Percentiles rank a stretch among this genome's conserved stretches.
Conservation (phyloP, 306 rosid species). For the Phaseolus lunatus region DNA sequence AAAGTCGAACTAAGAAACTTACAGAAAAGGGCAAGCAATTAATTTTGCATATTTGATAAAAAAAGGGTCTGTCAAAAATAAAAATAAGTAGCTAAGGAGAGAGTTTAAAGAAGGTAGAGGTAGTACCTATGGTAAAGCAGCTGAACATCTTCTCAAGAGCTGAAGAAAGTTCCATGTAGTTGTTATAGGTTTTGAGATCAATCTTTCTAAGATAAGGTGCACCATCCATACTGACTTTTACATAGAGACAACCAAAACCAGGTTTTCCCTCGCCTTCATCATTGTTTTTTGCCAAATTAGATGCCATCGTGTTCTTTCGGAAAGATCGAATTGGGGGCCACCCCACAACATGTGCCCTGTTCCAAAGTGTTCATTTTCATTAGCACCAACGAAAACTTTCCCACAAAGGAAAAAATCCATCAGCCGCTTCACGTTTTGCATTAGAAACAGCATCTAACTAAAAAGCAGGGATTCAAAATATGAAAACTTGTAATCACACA, state of each 20-base stretch:
- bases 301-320: slow-evolving; percentile 83
- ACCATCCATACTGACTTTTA: slow-evolving; percentile 98
- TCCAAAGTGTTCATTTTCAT: slow-evolving; percentile 43
- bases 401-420: slow-evolving; percentile 4
- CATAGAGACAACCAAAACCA: slow-evolving; percentile 73
- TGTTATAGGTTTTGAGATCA: slow-evolving; percentile 75
- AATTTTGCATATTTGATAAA: not conserved
- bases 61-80: not conserved
- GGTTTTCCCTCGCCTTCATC: slow-evolving; percentile 71
- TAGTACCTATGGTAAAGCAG: slow-evolving; percentile 86
- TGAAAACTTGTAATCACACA: not conserved
- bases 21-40: not conserved
- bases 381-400: not conserved
- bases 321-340: slow-evolving; percentile 99
- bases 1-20: not conserved
- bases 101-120: slow-evolving; percentile 11
- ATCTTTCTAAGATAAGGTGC: slow-evolving; percentile 97
- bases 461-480: slow-evolving; percentile 1
- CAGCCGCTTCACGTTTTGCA: slow-evolving; percentile 2
- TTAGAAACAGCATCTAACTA: slow-evolving; percentile 25
- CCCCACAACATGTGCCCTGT: slow-evolving; percentile 97
- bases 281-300: slow-evolving; percentile 65
- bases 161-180: slow-evolving; percentile 78
- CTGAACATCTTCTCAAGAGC: slow-evolving; percentile 97
- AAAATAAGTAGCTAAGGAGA: not conserved